These are phyloP conservation scores for Chytriomyces confervae DNA, from an alignment of 192 early-diverging fungal species.

Conservation along the genomic window DNA sequence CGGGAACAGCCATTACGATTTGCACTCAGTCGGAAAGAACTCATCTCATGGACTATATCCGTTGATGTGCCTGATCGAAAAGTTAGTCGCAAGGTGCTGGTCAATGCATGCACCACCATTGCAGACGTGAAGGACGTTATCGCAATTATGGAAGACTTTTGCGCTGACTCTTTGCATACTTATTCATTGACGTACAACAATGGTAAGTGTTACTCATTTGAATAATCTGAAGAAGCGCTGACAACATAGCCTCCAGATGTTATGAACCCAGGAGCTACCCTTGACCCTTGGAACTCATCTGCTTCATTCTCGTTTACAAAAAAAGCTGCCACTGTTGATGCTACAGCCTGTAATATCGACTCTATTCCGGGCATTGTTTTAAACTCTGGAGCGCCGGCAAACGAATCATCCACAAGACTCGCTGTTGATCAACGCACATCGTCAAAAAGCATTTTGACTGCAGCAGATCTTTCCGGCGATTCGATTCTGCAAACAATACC, in stretches of 20 bases:
- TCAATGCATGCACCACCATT: not conserved
- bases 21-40: constrained; percentile 2
- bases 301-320: not conserved
- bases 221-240: not conserved
- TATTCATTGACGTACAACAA: not conserved
- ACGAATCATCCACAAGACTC: not conserved
- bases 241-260: not conserved
- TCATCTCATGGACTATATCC: constrained; percentile 7
- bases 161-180: not conserved
- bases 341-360: not conserved
- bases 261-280: not conserved
- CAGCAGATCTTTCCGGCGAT: not conserved
- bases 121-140: constrained; percentile 4
- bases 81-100: not conserved
- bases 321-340: not conserved
- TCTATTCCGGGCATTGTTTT: not conserved
- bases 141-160: constrained; percentile 1
- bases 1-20: not conserved
- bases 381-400: not conserved
- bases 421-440: not conserved
- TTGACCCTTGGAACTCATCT: not conserved
- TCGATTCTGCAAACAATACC: not conserved
- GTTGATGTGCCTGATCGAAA: not conserved
- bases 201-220: not conserved
- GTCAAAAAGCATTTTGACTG: constrained; percentile 2